phyloP scores from a whole-genome alignment of 495 filamentous ascomycete species.

The Collariella sp. region DNA sequence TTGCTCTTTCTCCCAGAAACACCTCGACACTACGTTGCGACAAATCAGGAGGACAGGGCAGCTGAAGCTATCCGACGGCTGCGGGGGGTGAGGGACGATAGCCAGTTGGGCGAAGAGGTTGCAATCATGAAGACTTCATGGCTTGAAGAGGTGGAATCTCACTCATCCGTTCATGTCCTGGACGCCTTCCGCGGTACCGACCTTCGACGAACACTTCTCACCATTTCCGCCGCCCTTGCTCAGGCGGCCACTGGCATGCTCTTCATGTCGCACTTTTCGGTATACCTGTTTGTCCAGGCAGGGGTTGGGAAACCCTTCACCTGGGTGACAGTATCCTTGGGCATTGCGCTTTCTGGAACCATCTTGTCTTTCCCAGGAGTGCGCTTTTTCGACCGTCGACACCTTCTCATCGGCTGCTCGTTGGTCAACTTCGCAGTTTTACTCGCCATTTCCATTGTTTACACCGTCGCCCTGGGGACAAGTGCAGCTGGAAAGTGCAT shows the following conservation, averaged over 20 bases:
- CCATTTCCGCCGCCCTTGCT: slow-evolving; percentile 18
- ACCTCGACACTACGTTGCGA: slow-evolving; percentile 40
- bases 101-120: slow-evolving; percentile 23
- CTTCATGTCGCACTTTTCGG: slow-evolving; percentile 27
- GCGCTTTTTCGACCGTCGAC: slow-evolving; percentile 17
- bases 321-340: slow-evolving; percentile 27
- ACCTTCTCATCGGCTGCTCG: slow-evolving; percentile 16
- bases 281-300: slow-evolving; percentile 27
- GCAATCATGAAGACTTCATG: slow-evolving; percentile 24
- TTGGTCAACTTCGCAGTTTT: slow-evolving; percentile 18
- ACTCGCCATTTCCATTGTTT: slow-evolving; percentile 24
- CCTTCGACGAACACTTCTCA: slow-evolving; percentile 26
- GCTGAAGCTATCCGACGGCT: slow-evolving; percentile 22
- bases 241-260: slow-evolving; percentile 24
- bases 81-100: slow-evolving; percentile 22
- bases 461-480: slow-evolving; percentile 9
- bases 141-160: slow-evolving; percentile 22
- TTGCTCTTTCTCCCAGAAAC: slow-evolving; percentile 55
- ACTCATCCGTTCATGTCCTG: slow-evolving; percentile 15
- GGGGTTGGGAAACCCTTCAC: slow-evolving; percentile 24
- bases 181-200: slow-evolving; percentile 27
- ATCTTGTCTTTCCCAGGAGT: slow-evolving; percentile 26
- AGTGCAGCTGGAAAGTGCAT: slow-evolving; percentile 16
- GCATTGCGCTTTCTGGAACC: slow-evolving; percentile 26
- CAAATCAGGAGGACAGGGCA: slow-evolving; percentile 27